Evolutionary conservation across 768 basidiomycete species (phyloP).

Genomic region (Chalciporus piperatus): DNA sequence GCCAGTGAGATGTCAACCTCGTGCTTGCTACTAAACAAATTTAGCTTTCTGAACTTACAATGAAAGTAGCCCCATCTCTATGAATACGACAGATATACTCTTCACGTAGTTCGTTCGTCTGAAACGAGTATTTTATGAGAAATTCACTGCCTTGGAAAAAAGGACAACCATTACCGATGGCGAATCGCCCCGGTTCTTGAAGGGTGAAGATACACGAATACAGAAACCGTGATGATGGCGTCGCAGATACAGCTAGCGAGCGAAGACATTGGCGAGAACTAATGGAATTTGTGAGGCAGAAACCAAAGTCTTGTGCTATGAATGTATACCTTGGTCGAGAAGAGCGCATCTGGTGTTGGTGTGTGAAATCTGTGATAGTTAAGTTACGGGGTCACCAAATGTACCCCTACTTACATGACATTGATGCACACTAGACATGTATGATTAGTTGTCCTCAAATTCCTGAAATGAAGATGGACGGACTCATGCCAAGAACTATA

Average conservation of each 20-base stretch:
- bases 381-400: too few species aligned
- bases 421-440: too few species aligned
- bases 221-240: slow-evolving; percentile 3
- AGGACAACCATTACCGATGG: neutral
- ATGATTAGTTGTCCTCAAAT: neutral
- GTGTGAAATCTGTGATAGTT: neutral
- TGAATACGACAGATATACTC: slow-evolving; percentile 1
- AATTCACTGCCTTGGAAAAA: neutral
- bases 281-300: neutral
- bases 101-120: neutral
- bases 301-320: too few species aligned
- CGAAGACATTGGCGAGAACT: neutral
- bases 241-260: slow-evolving; percentile 5
- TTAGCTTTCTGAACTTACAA: neutral
- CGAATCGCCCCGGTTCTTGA: neutral
- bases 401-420: neutral
- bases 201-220: slow-evolving; percentile 4
- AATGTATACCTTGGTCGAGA: neutral
- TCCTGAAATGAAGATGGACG: neutral
- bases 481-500: slow-evolving; percentile 3
- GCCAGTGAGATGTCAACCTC: neutral
- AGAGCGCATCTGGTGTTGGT: neutral
- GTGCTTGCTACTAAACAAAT: too few species aligned
- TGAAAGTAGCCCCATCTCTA: slow-evolving; percentile 9
- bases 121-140: neutral